A percentile compares a stretch with the other conserved stretches of the same genome.
phyloP scores from a whole-genome alignment of 1,139 yeast species.

The Arxiozyma heterogenica region DNA sequence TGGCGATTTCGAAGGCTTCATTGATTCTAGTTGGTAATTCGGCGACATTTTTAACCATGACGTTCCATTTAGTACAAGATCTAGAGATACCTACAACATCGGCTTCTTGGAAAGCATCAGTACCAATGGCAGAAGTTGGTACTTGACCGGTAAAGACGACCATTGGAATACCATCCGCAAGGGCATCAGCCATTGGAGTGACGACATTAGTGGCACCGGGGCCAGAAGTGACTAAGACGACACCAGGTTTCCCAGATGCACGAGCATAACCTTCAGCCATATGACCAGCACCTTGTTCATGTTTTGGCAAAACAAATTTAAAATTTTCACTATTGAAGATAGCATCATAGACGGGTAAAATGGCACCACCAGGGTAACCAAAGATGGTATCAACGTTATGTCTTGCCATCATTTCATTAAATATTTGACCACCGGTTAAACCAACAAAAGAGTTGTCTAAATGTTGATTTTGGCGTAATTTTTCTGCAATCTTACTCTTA shows the following conservation, averaged over 20 bases:
- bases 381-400: slow-evolving; percentile 91
- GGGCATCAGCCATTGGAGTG: slow-evolving; percentile 96
- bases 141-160: slow-evolving; percentile 97
- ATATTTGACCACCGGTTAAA: slow-evolving; percentile 92
- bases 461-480: slow-evolving; percentile 6
- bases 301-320: slow-evolving; percentile 86
- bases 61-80: slow-evolving; percentile 98
- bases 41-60: slow-evolving; percentile 90
- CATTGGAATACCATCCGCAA: slow-evolving; percentile 94
- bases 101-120: slow-evolving; percentile 99
- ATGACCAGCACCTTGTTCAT: slow-evolving; percentile 99
- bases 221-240: slow-evolving; percentile 93
- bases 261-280: slow-evolving; percentile 99
- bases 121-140: slow-evolving; percentile 89
- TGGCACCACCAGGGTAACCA: slow-evolving; percentile 94
- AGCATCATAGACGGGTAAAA: slow-evolving; percentile 94
- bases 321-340: slow-evolving; percentile 85
- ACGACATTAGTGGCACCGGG: slow-evolving; percentile 99
- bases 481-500: slow-evolving; percentile 4
- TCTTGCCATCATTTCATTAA: slow-evolving; percentile 97
- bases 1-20: slow-evolving; percentile 97
- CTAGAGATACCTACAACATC: slow-evolving; percentile 95
- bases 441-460: slow-evolving; percentile 90
- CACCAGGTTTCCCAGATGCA: slow-evolving; percentile 96
- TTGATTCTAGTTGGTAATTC: slow-evolving; percentile 93